Evolutionary conservation across 2,329 filamentous ascomycete species (phyloP), one percentile per base, ranked within the genome.

Genomic region (Ophiostoma novo-ulmi): DNA sequence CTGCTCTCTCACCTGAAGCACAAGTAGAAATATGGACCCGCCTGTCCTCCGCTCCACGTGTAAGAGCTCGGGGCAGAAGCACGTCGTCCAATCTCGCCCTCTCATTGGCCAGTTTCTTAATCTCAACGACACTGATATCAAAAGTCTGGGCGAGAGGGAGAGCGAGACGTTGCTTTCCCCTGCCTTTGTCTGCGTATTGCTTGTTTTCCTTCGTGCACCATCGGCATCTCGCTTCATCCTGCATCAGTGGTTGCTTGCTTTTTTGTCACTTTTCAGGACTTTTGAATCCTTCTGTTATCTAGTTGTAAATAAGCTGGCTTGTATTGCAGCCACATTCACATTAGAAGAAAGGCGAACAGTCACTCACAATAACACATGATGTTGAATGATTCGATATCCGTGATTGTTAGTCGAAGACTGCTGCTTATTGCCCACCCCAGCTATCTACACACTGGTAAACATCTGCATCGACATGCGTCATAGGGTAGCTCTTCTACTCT

Each of bases 61-160:
- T 58, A 26, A 58, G 26, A 63, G 58, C 35, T 39, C 63, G 36
- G 63, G 31, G 36, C 26, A 22, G 63, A 65, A 39, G 63, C 63
- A 65, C 63, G 63, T 10, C 35, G 63, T 65, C 63, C 3, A 65
- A 13, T 22, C 36, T 26, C 36, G 63, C 20, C 35, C 20, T 65
- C 20, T 39, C 20, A 65, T 65, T 65, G 63, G 63, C 20, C 63
- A 36, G 38, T 8, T 5, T 41, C 2, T 1, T 13, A 39, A 13
- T 39, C 35, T 22, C 63, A 39, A 65, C 63, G 63, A 65, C 61
- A 64, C 61, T 36, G 26, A 26, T 63, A 63, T 20, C n/a, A 22
- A 55, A 20, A 22, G 58, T 35, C 52, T 26, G 52, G 58, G 55
- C 13, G 6, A 10, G 17, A 10, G 10, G 36, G 17, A 39, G 36